phyloP scores from a whole-genome alignment of 305 asterid genomes.

The Coffea humblotiana region DNA sequence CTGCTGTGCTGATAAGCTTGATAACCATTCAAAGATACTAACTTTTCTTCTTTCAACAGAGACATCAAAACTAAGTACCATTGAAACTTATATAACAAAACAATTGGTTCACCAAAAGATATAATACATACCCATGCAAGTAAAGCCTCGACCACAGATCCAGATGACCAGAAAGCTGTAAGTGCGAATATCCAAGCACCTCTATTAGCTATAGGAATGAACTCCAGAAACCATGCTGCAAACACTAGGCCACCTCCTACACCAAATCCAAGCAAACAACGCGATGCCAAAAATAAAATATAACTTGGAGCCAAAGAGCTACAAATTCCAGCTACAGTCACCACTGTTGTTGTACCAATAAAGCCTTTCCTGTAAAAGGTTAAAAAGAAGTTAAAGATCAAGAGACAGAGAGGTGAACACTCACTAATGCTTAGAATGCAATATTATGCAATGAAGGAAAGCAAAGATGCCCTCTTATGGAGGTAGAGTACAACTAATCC shows the following conservation, averaged over 20 bases:
- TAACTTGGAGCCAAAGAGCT: constrained; percentile 49
- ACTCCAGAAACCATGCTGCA: constrained; percentile 52
- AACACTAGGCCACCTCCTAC: constrained; percentile 50
- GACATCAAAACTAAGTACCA: not conserved
- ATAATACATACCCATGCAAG: constrained; percentile 45
- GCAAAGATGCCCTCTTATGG: too few species aligned
- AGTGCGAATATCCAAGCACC: constrained; percentile 51
- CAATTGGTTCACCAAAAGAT: not conserved
- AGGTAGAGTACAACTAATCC: too few species aligned
- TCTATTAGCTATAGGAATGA: constrained; percentile 42
- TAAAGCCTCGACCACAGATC: constrained; percentile 47
- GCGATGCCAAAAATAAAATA: constrained; percentile 30
- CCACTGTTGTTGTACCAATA: constrained; percentile 2
- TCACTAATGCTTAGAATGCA: not conserved
- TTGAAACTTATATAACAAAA: not conserved
- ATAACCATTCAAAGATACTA: not conserved
- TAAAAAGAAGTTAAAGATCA: too few species aligned
- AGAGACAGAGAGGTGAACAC: not conserved
- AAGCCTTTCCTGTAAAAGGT: constrained; percentile 17
- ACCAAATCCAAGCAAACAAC: constrained; percentile 52
- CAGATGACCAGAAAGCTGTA: constrained; percentile 41
- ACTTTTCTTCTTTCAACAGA: not conserved
- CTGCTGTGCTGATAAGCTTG: not conserved
- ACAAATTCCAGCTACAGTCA: constrained; percentile 33
- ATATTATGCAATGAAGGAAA: not conserved